phyloP scores from a whole-genome alignment of 179 eudicot genomes.

The Spergularia azorica region DNA sequence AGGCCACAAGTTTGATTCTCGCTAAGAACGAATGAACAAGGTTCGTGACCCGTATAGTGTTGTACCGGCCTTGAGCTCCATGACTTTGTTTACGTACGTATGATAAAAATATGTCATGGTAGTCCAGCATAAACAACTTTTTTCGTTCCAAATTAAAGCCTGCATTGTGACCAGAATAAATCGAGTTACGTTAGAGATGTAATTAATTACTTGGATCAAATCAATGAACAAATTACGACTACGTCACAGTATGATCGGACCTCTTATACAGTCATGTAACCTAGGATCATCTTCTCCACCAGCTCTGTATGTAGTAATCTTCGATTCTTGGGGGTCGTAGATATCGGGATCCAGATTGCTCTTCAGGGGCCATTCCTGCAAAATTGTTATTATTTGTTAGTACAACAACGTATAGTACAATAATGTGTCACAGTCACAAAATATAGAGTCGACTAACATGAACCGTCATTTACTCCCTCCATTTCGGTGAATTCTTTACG shows the following conservation, averaged over 20 bases:
- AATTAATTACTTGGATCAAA: too few relatives aligned
- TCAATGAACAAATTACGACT: too few relatives aligned
- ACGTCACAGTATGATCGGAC: too few relatives aligned
- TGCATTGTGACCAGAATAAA: background rate
- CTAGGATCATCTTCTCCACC: constrained; percentile 15
- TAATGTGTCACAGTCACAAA: too few relatives aligned
- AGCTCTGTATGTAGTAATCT: constrained; percentile 32
- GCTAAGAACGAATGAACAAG: constrained; percentile 35
- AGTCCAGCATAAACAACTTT: constrained; percentile 43
- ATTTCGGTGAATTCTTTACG: too few relatives aligned
- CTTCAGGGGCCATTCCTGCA: constrained; percentile 46
- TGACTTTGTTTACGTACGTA: constrained; percentile 46
- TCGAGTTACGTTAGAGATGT: background rate
- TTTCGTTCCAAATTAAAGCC: constrained; percentile 36
- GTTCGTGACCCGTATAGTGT: constrained; percentile 49
- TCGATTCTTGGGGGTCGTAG: constrained; percentile 42
- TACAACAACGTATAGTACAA: too few relatives aligned
- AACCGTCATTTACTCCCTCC: too few relatives aligned
- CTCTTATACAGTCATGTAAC: too few relatives aligned
- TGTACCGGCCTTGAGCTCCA: constrained; percentile 36
- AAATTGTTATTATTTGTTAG: too few relatives aligned
- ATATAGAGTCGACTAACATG: too few relatives aligned
- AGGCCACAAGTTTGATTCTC: constrained; percentile 30
- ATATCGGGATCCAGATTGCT: constrained; percentile 37
- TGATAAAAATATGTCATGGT: constrained; percentile 40